Evolutionary conservation across 2,329 filamentous ascomycete genomes (phyloP), one percentile per base, ranked within the genome.

Genomic region (Metarhizium anisopliae): DNA sequence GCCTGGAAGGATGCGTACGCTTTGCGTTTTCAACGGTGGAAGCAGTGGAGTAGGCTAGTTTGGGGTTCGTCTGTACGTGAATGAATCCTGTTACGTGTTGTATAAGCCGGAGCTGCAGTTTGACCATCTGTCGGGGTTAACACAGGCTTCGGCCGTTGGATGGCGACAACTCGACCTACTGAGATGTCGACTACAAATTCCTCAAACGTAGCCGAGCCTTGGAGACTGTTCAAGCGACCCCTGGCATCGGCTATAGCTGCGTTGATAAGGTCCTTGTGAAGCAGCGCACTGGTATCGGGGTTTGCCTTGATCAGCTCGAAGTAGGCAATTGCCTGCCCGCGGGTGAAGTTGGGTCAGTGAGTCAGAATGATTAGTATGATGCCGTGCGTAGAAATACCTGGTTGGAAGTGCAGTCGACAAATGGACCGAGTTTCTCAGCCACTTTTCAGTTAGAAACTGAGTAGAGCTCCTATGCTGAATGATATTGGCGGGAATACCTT

Each of bases 11-110:
- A n/a, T 13, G 59, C 72, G 55, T 69, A 83, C 81, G 72, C 56
- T 73, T 64, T 5, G 77, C 80, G 59, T 82, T 80, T 2, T 68
- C 64, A 2, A 82, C 64, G 0, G 75, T 84, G 52, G 75, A 76
- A 2, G 70, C 61, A 0, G 71, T 73, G 1, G 76, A 76, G 59
- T 81, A 82, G 0, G 79, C 74, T 52, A 78, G 73, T 54, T 77
- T 76, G 0, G 83, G 80, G 56, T 85, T 84, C 4, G 78, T 81
- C 63, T 84, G 81, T n/a, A 85, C 70, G 61, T 83, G 82, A 0
- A 82, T 72, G 52, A 70, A 75, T 4, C 80, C 80, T 1, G 67
- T 75, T 50, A 84, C 66, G 51, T 79, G 67, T 0, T 74, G 72
- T 0, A 74, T 69, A 42, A 84, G 78, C n/a, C 64, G 68, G 2